Evolutionary conservation across 352 stramenopile species (phyloP).

Genomic region (Saprolegnia diclina): DNA sequence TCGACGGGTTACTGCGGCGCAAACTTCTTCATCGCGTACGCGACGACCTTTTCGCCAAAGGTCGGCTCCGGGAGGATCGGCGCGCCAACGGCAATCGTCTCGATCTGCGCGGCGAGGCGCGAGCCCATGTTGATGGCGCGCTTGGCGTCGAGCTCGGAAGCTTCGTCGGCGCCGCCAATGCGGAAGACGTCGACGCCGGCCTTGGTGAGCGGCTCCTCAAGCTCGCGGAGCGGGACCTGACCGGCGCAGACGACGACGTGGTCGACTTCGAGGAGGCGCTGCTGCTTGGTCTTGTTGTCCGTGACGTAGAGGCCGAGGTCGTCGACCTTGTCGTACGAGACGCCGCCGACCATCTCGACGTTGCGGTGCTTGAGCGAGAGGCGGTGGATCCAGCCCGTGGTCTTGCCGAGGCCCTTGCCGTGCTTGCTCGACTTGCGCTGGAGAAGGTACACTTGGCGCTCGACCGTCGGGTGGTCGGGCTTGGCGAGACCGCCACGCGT

Average conservation of each 20-base stretch:
- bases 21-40: constrained; percentile 14
- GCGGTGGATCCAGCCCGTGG: constrained; percentile 96
- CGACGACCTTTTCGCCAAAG: background rate
- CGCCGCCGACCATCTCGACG: constrained; percentile 91
- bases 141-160: constrained; percentile 95
- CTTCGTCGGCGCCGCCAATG: constrained; percentile 94
- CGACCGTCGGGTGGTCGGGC: constrained; percentile 35
- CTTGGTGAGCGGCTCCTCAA: constrained; percentile 76
- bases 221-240: constrained; percentile 86
- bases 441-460: constrained; percentile 90
- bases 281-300: constrained; percentile 55
- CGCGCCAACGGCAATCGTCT: constrained; percentile 72
- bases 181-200: constrained; percentile 84
- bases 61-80: constrained; percentile 38
- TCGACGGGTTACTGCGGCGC: constrained; percentile 8
- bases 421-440: constrained; percentile 94
- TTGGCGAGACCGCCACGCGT: constrained; percentile 77
- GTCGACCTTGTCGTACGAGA: constrained; percentile 94
- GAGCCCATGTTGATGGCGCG: constrained; percentile 96
- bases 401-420: constrained; percentile 89
- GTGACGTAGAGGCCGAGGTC: constrained; percentile 92
- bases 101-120: constrained; percentile 73
- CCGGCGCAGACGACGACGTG: constrained; percentile 95
- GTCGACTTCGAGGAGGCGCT: constrained; percentile 89
- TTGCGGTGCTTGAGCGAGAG: constrained; percentile 85